A percentile compares a stretch with the other conserved stretches of the same genome.
Evolutionary conservation across 2,329 filamentous ascomycete species (phyloP).

Genomic region (Phaeosphaeriaceae sp.): DNA sequence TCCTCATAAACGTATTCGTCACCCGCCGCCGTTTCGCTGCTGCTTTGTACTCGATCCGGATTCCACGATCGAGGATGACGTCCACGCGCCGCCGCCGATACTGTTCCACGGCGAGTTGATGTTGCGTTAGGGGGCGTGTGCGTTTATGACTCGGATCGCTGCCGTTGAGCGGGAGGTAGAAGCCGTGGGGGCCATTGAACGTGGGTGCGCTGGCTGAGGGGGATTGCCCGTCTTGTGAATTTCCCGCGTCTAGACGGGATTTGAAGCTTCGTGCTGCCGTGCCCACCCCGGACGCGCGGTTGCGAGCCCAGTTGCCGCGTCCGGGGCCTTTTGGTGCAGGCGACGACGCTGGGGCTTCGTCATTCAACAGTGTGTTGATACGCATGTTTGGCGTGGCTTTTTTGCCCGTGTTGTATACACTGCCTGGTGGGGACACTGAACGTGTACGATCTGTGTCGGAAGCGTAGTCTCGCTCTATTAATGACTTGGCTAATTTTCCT

Average conservation of each 20-base stretch:
- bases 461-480: slow-evolving; percentile 46
- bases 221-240: slow-evolving; percentile 42
- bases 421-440: slow-evolving; percentile 52
- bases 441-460: slow-evolving; percentile 57
- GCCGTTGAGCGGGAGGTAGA: slow-evolving; percentile 61
- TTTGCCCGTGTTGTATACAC: slow-evolving; percentile 48
- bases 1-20: slow-evolving; percentile 72
- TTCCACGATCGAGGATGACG: slow-evolving; percentile 77
- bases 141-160: slow-evolving; percentile 56
- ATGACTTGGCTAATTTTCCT: slow-evolving; percentile 43
- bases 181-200: slow-evolving; percentile 60
- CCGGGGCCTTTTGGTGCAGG: slow-evolving; percentile 53
- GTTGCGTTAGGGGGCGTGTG: slow-evolving; percentile 77
- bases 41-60: slow-evolving; percentile 70
- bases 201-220: slow-evolving; percentile 40
- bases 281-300: slow-evolving; percentile 24
- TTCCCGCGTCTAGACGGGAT: slow-evolving; percentile 41
- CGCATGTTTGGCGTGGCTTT: slow-evolving; percentile 53
- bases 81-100: slow-evolving; percentile 82
- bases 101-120: slow-evolving; percentile 80
- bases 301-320: slow-evolving; percentile 59
- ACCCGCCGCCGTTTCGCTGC: slow-evolving; percentile 67
- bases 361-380: slow-evolving; percentile 58
- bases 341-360: slow-evolving; percentile 45
- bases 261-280: slow-evolving; percentile 38